These are phyloP conservation scores for Asterophora lycoperdoides DNA, from an alignment of 768 basidiomycete species.

Conservation along the genomic window DNA sequence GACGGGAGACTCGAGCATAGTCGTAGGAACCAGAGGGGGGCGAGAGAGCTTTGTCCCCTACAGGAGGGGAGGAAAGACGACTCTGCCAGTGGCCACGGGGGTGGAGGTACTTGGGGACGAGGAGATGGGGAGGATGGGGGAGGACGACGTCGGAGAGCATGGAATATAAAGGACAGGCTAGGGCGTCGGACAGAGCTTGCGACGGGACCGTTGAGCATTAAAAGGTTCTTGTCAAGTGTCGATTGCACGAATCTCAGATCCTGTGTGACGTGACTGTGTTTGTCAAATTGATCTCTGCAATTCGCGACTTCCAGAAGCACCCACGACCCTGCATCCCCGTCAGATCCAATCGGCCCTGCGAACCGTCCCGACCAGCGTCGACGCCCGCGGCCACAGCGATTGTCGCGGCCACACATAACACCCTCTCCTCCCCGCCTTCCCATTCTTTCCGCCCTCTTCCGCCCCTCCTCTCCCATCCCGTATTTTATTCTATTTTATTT, in stretches of 20 bases:
- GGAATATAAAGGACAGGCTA: slow-evolving; percentile 16
- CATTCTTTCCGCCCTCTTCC: slow-evolving; percentile 21
- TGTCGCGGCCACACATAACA: slow-evolving; percentile 17
- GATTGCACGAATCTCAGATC: slow-evolving; percentile 26
- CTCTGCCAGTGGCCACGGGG: no score
- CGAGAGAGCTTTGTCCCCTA: slow-evolving; percentile 37
- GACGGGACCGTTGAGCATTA: slow-evolving; percentile 23
- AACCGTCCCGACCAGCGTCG: slow-evolving; percentile 9
- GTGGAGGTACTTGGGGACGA: slow-evolving; percentile 23
- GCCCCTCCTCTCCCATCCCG: slow-evolving; percentile 1
- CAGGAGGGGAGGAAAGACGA: not conserved
- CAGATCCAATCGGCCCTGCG: slow-evolving; percentile 15
- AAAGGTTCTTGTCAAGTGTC: slow-evolving; percentile 15
- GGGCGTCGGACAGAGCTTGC: not conserved
- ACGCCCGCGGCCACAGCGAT: slow-evolving; percentile 7
- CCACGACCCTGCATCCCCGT: slow-evolving; percentile 18
- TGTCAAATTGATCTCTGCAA: slow-evolving; percentile 21
- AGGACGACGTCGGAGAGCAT: slow-evolving; percentile 24
- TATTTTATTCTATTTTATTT: no score
- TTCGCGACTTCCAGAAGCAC: slow-evolving; percentile 29
- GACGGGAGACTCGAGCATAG: slow-evolving; percentile 26
- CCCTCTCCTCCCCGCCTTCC: slow-evolving; percentile 9
- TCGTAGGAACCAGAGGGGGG: slow-evolving; percentile 26
- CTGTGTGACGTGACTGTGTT: slow-evolving; percentile 30
- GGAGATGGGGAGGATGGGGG: slow-evolving; percentile 18